Evolutionary conservation across 1,139 yeast genomes (phyloP).

Genomic region (Meyerozyma carpophila): DNA sequence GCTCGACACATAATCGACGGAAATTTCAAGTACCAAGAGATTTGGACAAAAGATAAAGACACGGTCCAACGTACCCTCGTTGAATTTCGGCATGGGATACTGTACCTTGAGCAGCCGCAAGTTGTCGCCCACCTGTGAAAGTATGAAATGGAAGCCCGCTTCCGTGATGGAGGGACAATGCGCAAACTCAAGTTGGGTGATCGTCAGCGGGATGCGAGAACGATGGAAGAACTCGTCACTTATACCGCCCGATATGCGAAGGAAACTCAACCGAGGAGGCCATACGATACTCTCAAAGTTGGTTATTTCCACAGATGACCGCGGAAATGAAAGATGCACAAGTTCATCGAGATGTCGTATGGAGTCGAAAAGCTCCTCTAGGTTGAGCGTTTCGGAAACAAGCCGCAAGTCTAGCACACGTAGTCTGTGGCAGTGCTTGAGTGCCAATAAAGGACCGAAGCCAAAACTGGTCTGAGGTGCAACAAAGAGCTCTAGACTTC

Average conservation of each 20-base stretch:
- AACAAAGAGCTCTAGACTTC: constrained; percentile 57
- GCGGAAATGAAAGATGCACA: constrained; percentile 78
- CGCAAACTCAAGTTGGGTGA: constrained; percentile 69
- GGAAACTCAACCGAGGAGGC: constrained; percentile 71
- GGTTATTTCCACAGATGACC: constrained; percentile 77
- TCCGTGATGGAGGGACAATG: constrained; percentile 79
- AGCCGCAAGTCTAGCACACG: constrained; percentile 72
- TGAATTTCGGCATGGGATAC: constrained; percentile 84
- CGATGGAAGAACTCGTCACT: constrained; percentile 69
- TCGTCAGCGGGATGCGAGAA: constrained; percentile 65
- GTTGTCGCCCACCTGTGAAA: constrained; percentile 60
- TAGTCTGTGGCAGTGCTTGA: constrained; percentile 63
- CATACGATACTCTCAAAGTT: constrained; percentile 48
- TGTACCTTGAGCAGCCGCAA: constrained; percentile 60
- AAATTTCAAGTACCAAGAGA: constrained; percentile 53
- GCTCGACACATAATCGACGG: constrained; percentile 78
- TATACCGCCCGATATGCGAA: constrained; percentile 85
- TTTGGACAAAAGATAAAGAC: constrained; percentile 75
- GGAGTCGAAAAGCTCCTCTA: constrained; percentile 72
- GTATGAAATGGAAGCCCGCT: constrained; percentile 53
- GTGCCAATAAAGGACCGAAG: constrained; percentile 74
- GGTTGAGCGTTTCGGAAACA: constrained; percentile 85
- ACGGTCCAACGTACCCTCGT: constrained; percentile 64
- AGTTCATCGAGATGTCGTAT: constrained; percentile 57
- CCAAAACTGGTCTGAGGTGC: constrained; percentile 98